These are phyloP conservation scores for Lentinus tigrinus DNA, from an alignment of 768 basidiomycete species.

Conservation along the genomic window DNA sequence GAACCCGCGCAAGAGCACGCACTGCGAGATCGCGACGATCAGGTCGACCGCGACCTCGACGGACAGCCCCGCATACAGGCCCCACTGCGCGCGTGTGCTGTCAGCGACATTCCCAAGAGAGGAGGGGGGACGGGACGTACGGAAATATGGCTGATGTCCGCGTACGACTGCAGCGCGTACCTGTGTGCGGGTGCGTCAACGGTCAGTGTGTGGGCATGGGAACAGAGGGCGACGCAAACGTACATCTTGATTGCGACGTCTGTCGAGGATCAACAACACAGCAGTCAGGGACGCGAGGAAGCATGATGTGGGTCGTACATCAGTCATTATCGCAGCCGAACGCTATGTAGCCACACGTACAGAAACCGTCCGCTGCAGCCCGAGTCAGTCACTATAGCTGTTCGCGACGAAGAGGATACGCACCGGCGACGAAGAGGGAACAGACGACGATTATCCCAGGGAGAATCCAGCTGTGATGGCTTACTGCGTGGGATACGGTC, in stretches of 20 bases:
- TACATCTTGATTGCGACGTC: slow-evolving; percentile 12
- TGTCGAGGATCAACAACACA: background rate
- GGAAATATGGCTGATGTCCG: background rate
- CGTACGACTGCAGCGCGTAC: background rate
- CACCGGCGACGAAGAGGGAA: slow-evolving; percentile 2
- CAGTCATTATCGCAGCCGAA: background rate
- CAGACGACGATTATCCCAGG: slow-evolving; percentile 12
- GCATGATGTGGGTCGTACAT: background rate
- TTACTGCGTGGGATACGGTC: slow-evolving; percentile 1
- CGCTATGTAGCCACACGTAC: background rate
- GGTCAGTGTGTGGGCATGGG: no score
- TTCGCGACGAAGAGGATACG: background rate
- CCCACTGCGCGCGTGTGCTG: slow-evolving; percentile 8
- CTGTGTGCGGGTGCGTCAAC: no score
- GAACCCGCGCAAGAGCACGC: slow-evolving; percentile 7
- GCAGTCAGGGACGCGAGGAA: background rate
- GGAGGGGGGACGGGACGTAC: background rate
- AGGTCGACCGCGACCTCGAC: slow-evolving; percentile 13
- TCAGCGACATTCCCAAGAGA: background rate
- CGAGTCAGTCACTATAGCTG: background rate
- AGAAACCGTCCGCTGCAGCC: background rate
- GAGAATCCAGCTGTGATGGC: slow-evolving; percentile 2
- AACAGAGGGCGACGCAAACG: background rate
- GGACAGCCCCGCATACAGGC: slow-evolving; percentile 19
- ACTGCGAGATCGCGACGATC: slow-evolving; percentile 15